Conservation (phyloP, 148 eudicot genomes). For the Amaranthus cruentus region DNA sequence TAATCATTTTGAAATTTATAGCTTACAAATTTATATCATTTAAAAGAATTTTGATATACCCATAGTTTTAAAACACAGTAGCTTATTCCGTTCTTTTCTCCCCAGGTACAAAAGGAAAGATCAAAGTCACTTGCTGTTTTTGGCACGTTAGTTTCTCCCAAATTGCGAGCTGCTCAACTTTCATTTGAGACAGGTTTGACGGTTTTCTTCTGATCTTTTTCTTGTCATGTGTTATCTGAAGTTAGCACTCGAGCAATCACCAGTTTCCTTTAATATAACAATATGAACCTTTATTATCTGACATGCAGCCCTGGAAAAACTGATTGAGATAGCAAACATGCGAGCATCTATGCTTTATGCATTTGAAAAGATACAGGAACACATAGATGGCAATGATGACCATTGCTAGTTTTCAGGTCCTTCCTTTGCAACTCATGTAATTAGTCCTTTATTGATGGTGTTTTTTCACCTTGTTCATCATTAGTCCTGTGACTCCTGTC, state of each 20-base stretch:
- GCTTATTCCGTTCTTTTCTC: neutral
- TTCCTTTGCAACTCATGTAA: conserved; percentile 6
- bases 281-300: neutral
- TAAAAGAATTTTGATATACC: neutral
- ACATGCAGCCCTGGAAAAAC: conserved; percentile 67
- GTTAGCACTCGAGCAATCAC: neutral
- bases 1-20: neutral
- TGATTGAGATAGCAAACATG: conserved; percentile 67
- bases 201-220: neutral
- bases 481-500: too few species aligned
- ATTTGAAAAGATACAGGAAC: conserved; percentile 42
- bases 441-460: conserved; percentile 11
- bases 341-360: conserved; percentile 62
- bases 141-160: conserved; percentile 80
- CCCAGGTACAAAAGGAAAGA: conserved; percentile 67
- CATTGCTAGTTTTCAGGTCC: conserved; percentile 3
- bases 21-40: neutral
- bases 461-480: neutral
- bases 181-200: conserved; percentile 79
- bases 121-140: conserved; percentile 73
- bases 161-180: conserved; percentile 73
- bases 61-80: neutral
- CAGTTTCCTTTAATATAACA: conserved; percentile 1
- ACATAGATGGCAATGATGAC: conserved; percentile 19
- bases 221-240: neutral